Conservation (phyloP, 306 rosid species). For the Cicer cuneatum region DNA sequence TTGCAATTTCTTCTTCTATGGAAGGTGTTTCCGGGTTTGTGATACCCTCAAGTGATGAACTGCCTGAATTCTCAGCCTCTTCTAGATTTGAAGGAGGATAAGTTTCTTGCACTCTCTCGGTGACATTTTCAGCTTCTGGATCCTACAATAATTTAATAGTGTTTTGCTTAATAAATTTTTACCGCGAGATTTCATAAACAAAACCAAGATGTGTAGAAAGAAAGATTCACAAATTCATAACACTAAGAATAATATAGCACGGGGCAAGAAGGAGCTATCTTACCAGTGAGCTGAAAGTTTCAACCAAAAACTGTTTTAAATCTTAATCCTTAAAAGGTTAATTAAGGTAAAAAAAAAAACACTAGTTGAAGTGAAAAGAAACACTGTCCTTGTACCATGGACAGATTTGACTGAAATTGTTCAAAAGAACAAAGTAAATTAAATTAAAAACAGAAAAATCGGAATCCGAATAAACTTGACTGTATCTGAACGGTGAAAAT, state of each 20-base stretch:
- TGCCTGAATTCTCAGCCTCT: conserved; percentile 38
- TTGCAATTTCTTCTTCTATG: conserved; percentile 56
- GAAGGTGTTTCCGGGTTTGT: conserved; percentile 60
- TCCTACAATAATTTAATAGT: conserved; percentile 60
- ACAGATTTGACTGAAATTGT: too few species aligned
- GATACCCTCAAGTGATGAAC: too few species aligned
- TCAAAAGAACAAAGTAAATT: too few species aligned
- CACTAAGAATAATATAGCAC: not conserved
- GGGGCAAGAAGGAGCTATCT: not conserved
- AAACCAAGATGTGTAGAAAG: conserved; percentile 3
- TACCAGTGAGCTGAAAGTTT: too few species aligned
- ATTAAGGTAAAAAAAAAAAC: too few species aligned
- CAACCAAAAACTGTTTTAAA: too few species aligned
- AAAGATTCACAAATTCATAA: not conserved
- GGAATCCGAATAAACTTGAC: too few species aligned
- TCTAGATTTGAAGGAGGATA: conserved; percentile 50
- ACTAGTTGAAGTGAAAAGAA: too few species aligned
- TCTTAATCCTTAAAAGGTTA: too few species aligned
- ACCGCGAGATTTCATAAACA: conserved; percentile 21
- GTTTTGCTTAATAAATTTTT: conserved; percentile 24
- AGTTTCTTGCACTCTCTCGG: conserved; percentile 48
- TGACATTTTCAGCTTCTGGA: conserved; percentile 42
- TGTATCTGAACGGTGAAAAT: too few species aligned
- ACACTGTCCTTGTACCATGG: too few species aligned
- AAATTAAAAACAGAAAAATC: too few species aligned